A percentile compares a stretch with the other conserved stretches of the same genome.
Evolutionary conservation across 169 alveolate genomes (phyloP).

Genomic region (Cyclospora cayetanensis): DNA sequence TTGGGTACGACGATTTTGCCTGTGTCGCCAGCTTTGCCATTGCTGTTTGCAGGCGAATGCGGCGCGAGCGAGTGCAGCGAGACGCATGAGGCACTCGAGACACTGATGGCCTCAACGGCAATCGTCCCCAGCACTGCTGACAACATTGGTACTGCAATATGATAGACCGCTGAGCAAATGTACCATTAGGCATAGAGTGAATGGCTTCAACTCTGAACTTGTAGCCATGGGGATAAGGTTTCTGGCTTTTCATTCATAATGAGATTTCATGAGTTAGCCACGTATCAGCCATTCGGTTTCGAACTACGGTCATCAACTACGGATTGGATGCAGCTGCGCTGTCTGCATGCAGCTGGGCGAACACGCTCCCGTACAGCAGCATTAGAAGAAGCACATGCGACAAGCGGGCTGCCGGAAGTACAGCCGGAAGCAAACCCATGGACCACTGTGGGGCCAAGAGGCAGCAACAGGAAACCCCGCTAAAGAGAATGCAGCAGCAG

Average conservation of each 20-base stretch:
- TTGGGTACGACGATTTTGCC: no score
- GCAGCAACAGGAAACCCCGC: slow-evolving; percentile 46
- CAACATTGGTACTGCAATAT: slow-evolving; percentile 6
- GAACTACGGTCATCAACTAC: no score
- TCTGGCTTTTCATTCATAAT: no score
- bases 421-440: slow-evolving; percentile 21
- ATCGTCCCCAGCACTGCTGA: background rate
- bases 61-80: slow-evolving; percentile 20
- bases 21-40: background rate
- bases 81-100: background rate
- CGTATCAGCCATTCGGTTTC: no score
- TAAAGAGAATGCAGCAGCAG: background rate
- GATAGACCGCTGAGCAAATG: no score
- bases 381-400: background rate
- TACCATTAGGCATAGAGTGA: no score
- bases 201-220: no score
- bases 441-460: slow-evolving; percentile 20
- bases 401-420: background rate
- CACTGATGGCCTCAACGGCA: background rate
- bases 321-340: background rate
- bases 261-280: background rate
- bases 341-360: slow-evolving; percentile 22
- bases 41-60: background rate
- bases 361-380: slow-evolving; percentile 54
- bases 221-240: no score